phyloP scores from a whole-genome alignment of 768 basidiomycete species.

The Leucocoprinus leucothites region DNA sequence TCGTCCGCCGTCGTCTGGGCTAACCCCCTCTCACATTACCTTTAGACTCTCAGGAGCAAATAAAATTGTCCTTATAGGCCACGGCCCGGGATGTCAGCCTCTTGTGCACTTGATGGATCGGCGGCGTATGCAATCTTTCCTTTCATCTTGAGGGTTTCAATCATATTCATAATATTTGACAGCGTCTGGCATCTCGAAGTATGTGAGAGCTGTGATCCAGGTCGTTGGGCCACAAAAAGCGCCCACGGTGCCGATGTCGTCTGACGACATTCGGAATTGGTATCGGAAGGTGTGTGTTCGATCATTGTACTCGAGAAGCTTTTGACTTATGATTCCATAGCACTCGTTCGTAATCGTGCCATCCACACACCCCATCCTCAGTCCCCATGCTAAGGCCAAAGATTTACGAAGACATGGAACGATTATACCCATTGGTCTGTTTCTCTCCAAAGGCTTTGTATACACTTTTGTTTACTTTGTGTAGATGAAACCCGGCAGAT shows the following conservation, averaged over 20 bases:
- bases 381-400: slow-evolving; percentile 35
- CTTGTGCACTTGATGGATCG: slow-evolving; percentile 71
- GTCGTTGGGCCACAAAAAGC: slow-evolving; percentile 65
- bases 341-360: slow-evolving; percentile 73
- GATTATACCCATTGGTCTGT: slow-evolving; percentile 59
- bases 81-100: slow-evolving; percentile 79
- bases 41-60: slow-evolving; percentile 68
- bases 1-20: slow-evolving; percentile 24
- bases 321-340: slow-evolving; percentile 33
- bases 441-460: neutral
- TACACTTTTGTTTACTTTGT: neutral
- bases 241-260: slow-evolving; percentile 51
- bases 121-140: slow-evolving; percentile 50
- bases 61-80: slow-evolving; percentile 79
- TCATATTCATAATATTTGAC: neutral
- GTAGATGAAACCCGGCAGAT: slow-evolving; percentile 72
- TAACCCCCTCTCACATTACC: slow-evolving; percentile 1
- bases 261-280: slow-evolving; percentile 63
- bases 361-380: slow-evolving; percentile 50
- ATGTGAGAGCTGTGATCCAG: slow-evolving; percentile 73
- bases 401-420: slow-evolving; percentile 63
- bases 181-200: slow-evolving; percentile 53
- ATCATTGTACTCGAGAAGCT: neutral
- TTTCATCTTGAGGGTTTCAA: neutral
- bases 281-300: slow-evolving; percentile 56